Percentiles rank a stretch among this genome's conserved stretches.
These are phyloP conservation scores for Phytopythium sindhum DNA, from an alignment of 352 stramenopile genomes.

Conservation along the genomic window DNA sequence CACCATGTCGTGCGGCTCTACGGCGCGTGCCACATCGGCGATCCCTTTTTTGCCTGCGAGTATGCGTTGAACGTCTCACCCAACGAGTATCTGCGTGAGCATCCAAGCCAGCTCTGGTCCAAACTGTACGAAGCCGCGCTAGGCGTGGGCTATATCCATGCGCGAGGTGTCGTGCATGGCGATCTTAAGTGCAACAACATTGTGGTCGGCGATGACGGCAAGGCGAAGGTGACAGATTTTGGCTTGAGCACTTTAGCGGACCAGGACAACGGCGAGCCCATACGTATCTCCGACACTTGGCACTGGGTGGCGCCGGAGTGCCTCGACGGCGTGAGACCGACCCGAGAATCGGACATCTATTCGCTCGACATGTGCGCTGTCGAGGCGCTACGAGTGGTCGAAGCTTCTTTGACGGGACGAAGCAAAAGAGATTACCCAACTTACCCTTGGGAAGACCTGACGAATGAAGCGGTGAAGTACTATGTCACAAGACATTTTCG, in stretches of 20 bases:
- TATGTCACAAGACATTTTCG: background rate
- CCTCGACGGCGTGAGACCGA: constrained; percentile 1
- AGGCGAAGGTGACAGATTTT: constrained; percentile 30
- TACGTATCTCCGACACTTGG: constrained; percentile 7
- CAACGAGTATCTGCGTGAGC: background rate
- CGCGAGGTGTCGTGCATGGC: constrained; percentile 23
- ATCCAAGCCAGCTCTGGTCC: constrained; percentile 19
- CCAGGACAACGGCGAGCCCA: too few species aligned
- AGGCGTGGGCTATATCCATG: constrained; percentile 31
- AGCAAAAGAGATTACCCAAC: background rate
- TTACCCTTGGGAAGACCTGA: background rate
- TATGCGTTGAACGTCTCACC: background rate
- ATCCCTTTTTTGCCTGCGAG: background rate
- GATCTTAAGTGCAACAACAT: constrained; percentile 36
- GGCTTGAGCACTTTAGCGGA: too few species aligned
- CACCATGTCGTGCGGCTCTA: background rate
- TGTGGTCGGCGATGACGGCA: constrained; percentile 19
- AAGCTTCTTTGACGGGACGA: background rate
- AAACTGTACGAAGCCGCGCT: constrained; percentile 24
- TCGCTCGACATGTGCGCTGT: constrained; percentile 18
- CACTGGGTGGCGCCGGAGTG: constrained; percentile 18
- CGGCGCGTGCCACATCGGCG: background rate
- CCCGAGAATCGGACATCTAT: constrained; percentile 14
- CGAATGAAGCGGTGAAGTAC: background rate
- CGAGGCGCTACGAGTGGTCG: constrained; percentile 8